phyloP scores from a whole-genome alignment of 2,329 filamentous ascomycete genomes.

The Tolypocladium paradoxum region DNA sequence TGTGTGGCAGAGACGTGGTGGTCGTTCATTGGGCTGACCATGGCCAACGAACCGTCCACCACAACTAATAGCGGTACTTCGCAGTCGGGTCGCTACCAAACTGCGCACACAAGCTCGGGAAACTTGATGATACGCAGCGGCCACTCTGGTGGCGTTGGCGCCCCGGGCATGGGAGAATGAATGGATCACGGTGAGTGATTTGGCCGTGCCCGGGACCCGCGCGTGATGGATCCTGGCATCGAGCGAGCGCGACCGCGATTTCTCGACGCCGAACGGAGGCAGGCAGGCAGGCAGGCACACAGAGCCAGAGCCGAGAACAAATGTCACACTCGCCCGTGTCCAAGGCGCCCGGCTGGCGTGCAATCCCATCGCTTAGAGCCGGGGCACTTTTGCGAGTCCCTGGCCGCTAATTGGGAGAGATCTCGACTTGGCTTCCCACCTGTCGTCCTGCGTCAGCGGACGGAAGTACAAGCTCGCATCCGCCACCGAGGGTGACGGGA shows the following conservation, averaged over 20 bases:
- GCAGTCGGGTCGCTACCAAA: neutral
- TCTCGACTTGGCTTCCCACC: neutral
- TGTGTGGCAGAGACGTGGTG: slow-evolving; percentile 25
- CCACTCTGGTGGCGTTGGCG: neutral
- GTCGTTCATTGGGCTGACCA: slow-evolving; percentile 20
- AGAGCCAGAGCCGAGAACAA: neutral
- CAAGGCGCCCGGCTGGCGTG: neutral
- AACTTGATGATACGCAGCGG: slow-evolving; percentile 2
- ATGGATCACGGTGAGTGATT: neutral
- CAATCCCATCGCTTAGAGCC: neutral
- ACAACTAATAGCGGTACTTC: neutral
- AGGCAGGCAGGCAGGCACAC: neutral
- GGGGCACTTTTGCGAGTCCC: slow-evolving; percentile 1
- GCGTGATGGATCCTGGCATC: neutral
- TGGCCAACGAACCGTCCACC: neutral
- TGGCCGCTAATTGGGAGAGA: neutral
- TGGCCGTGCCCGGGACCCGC: neutral
- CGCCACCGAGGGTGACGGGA: slow-evolving; percentile 17
- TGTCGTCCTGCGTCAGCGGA: slow-evolving; percentile 6
- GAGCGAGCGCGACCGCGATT: neutral
- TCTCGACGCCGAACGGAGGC: neutral
- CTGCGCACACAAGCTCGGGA: neutral
- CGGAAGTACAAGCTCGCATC: slow-evolving; percentile 12
- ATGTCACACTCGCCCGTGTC: neutral
- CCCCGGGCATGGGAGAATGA: neutral